phyloP scores from a whole-genome alignment of 2,329 filamentous ascomycete genomes.

The Fusarium falciforme region DNA sequence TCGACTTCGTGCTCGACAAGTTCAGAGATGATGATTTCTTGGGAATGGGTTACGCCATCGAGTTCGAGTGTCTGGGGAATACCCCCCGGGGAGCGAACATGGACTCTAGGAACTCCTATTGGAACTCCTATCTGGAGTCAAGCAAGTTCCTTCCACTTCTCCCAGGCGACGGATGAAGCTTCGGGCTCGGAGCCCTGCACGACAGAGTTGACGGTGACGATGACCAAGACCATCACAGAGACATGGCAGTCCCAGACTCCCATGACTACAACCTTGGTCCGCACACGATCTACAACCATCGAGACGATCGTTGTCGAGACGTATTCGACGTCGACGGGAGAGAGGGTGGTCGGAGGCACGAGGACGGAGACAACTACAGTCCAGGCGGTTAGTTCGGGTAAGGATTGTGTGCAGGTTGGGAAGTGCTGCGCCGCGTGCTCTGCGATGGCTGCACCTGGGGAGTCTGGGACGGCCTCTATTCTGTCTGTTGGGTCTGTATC shows the following conservation, averaged over 20 bases:
- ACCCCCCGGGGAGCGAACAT: constrained; percentile 3
- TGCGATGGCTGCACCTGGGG: not conserved
- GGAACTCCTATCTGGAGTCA: not conserved
- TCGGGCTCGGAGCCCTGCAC: constrained; percentile 33
- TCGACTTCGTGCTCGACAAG: constrained; percentile 15
- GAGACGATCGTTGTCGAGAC: constrained; percentile 39
- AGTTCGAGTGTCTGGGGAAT: constrained; percentile 8
- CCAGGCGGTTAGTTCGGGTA: constrained; percentile 28
- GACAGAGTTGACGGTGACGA: constrained; percentile 41
- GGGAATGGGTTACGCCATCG: constrained; percentile 15
- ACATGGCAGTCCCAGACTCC: constrained; percentile 38
- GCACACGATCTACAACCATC: constrained; percentile 36
- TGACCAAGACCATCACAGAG: constrained; percentile 41
- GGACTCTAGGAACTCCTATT: not conserved
- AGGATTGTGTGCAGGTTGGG: constrained; percentile 25
- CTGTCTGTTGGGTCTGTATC: constrained; percentile 11
- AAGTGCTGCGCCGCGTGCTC: constrained; percentile 37
- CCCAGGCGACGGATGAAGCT: constrained; percentile 1
- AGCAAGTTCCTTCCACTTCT: not conserved
- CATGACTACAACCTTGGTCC: constrained; percentile 27
- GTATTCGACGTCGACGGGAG: constrained; percentile 43
- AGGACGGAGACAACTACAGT: constrained; percentile 37
- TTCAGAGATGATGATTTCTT: constrained; percentile 4
- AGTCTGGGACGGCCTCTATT: constrained; percentile 2
- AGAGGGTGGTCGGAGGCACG: constrained; percentile 30